phyloP scores from a whole-genome alignment of 2,329 filamentous ascomycete genomes.

The Falciphora oryzae region DNA sequence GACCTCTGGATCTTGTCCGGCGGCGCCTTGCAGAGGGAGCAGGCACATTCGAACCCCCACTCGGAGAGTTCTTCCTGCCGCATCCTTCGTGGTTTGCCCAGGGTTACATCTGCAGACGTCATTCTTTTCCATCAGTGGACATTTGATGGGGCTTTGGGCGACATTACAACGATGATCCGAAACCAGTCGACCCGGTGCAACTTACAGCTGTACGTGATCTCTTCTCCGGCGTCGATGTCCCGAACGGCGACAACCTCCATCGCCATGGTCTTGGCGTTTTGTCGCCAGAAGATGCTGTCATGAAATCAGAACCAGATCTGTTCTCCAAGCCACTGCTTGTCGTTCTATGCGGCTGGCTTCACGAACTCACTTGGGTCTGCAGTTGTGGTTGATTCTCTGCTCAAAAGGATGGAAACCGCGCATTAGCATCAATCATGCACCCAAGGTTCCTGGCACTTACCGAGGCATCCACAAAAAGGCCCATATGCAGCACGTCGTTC shows the following conservation, averaged over 20 bases:
- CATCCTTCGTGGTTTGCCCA: slow-evolving; percentile 21
- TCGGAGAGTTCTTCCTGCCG: slow-evolving; percentile 20
- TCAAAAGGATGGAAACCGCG: not conserved
- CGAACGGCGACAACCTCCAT: slow-evolving; percentile 21
- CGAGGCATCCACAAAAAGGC: slow-evolving; percentile 18
- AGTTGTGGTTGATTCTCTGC: slow-evolving; percentile 9
- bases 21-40: slow-evolving; percentile 25
- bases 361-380: slow-evolving; percentile 6
- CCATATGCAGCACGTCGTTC: slow-evolving; percentile 20
- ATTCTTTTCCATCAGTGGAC: no score
- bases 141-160: no score
- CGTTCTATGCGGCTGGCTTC: not conserved
- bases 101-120: slow-evolving; percentile 17
- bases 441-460: slow-evolving; percentile 12
- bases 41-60: slow-evolving; percentile 30
- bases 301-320: not conserved
- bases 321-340: not conserved
- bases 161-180: no score
- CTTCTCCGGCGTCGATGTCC: slow-evolving; percentile 20
- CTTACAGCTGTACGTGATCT: slow-evolving; percentile 22
- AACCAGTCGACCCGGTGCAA: not conserved
- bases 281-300: slow-evolving; percentile 20
- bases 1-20: slow-evolving; percentile 21
- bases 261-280: slow-evolving; percentile 17
- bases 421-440: no score